Evolutionary conservation across 257 asterid species (phyloP).

Genomic region (Nicotiana otophora): DNA sequence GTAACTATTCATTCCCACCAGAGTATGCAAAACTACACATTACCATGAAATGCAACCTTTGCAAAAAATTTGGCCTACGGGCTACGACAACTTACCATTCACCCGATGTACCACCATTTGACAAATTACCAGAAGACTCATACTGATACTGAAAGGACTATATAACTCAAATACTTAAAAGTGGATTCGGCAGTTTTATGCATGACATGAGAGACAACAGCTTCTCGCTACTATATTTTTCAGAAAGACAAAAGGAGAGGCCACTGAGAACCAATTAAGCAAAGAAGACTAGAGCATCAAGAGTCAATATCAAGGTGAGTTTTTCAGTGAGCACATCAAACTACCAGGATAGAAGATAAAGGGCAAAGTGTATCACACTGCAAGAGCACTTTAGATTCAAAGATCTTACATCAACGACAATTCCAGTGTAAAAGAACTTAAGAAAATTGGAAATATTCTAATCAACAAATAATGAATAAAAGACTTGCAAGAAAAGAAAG

Average conservation of each 20-base stretch:
- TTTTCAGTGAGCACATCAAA: background rate
- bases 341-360: background rate
- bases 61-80: background rate
- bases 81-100: background rate
- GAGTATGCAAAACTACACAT: background rate
- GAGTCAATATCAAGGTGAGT: background rate
- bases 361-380: background rate
- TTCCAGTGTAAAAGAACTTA: background rate
- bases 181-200: background rate
- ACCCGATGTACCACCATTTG: background rate
- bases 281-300: background rate
- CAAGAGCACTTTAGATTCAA: background rate
- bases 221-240: background rate
- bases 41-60: background rate
- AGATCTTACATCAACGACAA: background rate
- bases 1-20: background rate
- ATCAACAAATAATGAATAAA: background rate
- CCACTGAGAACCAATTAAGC: background rate
- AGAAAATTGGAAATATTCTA: background rate
- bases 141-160: background rate
- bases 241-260: background rate
- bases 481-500: background rate
- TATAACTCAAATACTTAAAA: background rate
- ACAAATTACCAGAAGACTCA: conserved; percentile 1
- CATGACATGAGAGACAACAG: background rate